These are phyloP conservation scores for Trametes hirsuta DNA, from an alignment of 1,284 basidiomycete genomes.

Conservation along the genomic window DNA sequence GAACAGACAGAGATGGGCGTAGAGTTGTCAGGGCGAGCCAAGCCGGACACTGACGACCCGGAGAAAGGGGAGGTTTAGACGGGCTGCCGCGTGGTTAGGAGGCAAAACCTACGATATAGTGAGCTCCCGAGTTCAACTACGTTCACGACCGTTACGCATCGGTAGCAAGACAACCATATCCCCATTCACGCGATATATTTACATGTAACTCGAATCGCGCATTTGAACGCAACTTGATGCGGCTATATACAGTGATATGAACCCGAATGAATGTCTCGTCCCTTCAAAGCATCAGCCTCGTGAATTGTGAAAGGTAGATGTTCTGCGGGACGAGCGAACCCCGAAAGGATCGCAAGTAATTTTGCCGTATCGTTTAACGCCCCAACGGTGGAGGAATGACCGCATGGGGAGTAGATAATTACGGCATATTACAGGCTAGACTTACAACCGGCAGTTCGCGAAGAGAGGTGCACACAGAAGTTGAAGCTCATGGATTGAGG, in stretches of 20 bases:
- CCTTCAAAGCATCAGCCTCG: slow-evolving; percentile 62
- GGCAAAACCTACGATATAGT: no score
- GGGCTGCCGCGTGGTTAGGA: no score
- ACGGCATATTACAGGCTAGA: slow-evolving; percentile 40
- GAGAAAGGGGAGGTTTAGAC: no score
- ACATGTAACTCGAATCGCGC: no score
- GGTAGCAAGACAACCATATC: no score
- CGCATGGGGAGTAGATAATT: slow-evolving; percentile 66
- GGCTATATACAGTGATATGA: neutral
- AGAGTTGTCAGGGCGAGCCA: neutral
- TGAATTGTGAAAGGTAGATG: slow-evolving; percentile 46
- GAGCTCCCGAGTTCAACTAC: no score
- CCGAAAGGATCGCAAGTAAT: slow-evolving; percentile 32
- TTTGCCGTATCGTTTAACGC: slow-evolving; percentile 74
- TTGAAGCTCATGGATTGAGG: neutral
- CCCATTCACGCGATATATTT: no score
- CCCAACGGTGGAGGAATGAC: slow-evolving; percentile 44
- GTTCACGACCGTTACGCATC: no score
- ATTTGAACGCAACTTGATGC: no score
- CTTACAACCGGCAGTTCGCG: no score
- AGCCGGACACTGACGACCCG: neutral
- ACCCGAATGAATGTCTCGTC: slow-evolving; percentile 37
- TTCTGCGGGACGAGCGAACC: slow-evolving; percentile 51
- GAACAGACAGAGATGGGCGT: no score
- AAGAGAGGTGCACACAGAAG: neutral